Evolutionary conservation across 371 early-diverging fungal genomes (phyloP).

Genomic region (Dinochytrium kinnereticum): DNA sequence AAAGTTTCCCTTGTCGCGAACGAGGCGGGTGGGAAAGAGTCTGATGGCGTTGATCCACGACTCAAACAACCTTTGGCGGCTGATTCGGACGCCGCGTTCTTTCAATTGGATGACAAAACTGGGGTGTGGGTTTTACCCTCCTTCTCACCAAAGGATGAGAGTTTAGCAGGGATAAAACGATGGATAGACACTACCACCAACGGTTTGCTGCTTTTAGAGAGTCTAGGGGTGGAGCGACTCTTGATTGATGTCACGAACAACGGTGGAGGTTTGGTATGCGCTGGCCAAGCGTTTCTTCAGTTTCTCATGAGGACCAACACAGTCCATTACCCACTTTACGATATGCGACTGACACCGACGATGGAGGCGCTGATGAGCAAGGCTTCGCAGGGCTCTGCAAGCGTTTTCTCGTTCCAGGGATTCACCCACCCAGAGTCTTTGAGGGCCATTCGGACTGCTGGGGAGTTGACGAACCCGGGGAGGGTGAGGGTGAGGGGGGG

Average conservation of each 20-base stretch:
- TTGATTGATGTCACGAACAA: constrained; percentile 42
- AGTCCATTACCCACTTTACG: background rate
- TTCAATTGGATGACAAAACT: background rate
- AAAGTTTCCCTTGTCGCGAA: background rate
- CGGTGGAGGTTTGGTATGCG: constrained; percentile 38
- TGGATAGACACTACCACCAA: constrained; percentile 21
- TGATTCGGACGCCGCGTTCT: constrained; percentile 14
- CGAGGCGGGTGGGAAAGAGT: background rate
- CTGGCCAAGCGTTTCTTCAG: constrained; percentile 15
- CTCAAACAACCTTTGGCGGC: background rate
- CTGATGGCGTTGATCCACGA: background rate
- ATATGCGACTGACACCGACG: background rate
- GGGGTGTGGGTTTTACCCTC: constrained; percentile 16
- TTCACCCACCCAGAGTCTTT: background rate
- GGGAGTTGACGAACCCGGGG: constrained; percentile 8
- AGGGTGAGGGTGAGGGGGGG: constrained; percentile 3
- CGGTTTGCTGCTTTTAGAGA: constrained; percentile 31
- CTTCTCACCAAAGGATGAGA: constrained; percentile 11
- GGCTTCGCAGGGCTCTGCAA: background rate
- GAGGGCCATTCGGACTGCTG: background rate
- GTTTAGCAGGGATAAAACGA: background rate
- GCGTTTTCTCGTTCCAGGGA: background rate
- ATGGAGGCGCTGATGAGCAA: background rate
- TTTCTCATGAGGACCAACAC: background rate
- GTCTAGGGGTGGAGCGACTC: constrained; percentile 26